Conservation (phyloP, 441 rosid species). For the Jatropha multifida region DNA sequence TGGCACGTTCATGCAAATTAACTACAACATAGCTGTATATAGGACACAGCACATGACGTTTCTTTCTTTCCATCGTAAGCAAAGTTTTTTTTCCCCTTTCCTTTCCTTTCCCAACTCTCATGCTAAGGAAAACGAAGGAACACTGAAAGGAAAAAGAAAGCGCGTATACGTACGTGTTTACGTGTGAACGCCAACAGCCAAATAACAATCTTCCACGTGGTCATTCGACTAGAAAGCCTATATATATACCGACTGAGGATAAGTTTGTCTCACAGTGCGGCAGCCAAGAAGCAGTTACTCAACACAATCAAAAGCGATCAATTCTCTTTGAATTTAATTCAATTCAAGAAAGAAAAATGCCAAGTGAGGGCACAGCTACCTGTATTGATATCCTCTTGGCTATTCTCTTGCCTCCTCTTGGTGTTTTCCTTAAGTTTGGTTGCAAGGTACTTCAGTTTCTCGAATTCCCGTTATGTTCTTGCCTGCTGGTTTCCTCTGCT, state of each 20-base stretch:
- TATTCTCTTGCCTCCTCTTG: constrained; percentile 87
- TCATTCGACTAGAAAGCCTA: neutral
- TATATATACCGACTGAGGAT: neutral
- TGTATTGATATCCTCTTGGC: constrained; percentile 76
- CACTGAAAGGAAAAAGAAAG: neutral
- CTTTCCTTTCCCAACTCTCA: neutral
- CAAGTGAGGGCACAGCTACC: constrained; percentile 38
- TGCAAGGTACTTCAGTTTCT: constrained; percentile 42
- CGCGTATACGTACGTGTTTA: neutral
- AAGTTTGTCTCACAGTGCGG: neutral
- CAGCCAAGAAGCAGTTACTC: neutral
- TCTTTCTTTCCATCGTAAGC: neutral
- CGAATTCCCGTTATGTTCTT: too few species aligned
- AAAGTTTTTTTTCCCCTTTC: neutral
- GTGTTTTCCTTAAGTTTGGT: constrained; percentile 87
- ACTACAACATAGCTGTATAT: neutral
- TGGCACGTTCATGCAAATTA: neutral
- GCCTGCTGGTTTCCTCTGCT: too few species aligned
- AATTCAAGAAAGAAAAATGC: constrained; percentile 17
- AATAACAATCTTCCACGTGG: neutral
- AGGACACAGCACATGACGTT: neutral
- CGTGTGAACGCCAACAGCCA: neutral
- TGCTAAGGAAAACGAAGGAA: too few species aligned
- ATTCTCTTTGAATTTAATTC: too few species aligned
- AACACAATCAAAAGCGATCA: neutral